These are phyloP conservation scores for Phaeosphaeria sp. DNA, from an alignment of 2,329 filamentous ascomycete species.

Conservation along the genomic window DNA sequence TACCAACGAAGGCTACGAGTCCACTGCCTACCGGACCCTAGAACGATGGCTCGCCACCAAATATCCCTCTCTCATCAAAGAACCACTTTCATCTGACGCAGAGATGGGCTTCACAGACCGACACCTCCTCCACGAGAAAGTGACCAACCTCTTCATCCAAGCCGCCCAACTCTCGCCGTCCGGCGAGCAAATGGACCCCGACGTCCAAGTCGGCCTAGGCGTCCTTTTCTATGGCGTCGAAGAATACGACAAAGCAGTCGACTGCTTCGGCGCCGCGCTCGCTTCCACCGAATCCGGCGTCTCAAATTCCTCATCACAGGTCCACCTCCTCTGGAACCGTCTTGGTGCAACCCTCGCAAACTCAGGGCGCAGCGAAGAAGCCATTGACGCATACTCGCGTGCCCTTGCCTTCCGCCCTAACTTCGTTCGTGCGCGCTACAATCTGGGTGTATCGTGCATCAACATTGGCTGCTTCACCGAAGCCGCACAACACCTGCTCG, in stretches of 20 bases:
- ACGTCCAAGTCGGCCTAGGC: constrained; percentile 95
- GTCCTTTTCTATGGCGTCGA: constrained; percentile 98
- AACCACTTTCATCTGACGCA: constrained; percentile 73
- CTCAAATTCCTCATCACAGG: constrained; percentile 82
- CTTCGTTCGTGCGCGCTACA: constrained; percentile 96
- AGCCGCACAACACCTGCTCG: constrained; percentile 89
- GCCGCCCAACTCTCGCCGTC: constrained; percentile 91
- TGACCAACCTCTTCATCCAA: constrained; percentile 88
- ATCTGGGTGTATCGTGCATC: constrained; percentile 94
- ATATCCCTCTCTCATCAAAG: constrained; percentile 81
- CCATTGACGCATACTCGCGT: constrained; percentile 94
- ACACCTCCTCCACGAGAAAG: constrained; percentile 84
- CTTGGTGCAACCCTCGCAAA: constrained; percentile 96
- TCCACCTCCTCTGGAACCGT: constrained; percentile 96
- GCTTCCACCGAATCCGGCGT: constrained; percentile 83
- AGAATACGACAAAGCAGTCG: constrained; percentile 97
- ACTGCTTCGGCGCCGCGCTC: constrained; percentile 94
- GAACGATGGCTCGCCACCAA: constrained; percentile 97
- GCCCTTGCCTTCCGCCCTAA: constrained; percentile 90
- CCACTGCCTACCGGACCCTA: constrained; percentile 91
- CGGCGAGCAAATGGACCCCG: constrained; percentile 95
- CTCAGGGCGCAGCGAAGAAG: constrained; percentile 90
- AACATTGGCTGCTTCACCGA: constrained; percentile 96
- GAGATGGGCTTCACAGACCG: constrained; percentile 95
- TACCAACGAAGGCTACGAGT: constrained; percentile 98